These are phyloP conservation scores for Pythium apleroticum DNA, from an alignment of 352 stramenopile genomes.

Conservation along the genomic window DNA sequence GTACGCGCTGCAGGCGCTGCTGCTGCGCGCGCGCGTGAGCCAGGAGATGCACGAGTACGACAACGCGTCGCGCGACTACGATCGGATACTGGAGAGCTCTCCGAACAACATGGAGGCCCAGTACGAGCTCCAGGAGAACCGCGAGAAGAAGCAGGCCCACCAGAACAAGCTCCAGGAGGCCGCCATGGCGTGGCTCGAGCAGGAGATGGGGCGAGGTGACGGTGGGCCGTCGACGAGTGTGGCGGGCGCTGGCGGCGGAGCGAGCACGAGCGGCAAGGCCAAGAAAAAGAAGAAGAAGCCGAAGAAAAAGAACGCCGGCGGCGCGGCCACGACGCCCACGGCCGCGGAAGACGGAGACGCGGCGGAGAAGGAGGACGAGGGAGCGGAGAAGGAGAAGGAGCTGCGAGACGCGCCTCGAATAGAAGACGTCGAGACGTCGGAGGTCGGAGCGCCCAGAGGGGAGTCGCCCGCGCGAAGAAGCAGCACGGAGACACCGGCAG, in stretches of 20 bases:
- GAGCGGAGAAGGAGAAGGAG: slow-evolving; percentile 16
- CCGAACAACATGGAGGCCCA: slow-evolving; percentile 82
- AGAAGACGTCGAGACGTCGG: slow-evolving; percentile 15
- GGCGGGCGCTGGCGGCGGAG: neutral
- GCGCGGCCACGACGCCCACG: slow-evolving; percentile 2
- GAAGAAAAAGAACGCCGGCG: slow-evolving; percentile 57
- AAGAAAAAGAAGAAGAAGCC: slow-evolving; percentile 78
- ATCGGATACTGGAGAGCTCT: slow-evolving; percentile 53
- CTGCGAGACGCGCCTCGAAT: slow-evolving; percentile 34
- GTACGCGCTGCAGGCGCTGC: slow-evolving; percentile 47
- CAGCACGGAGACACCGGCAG: neutral
- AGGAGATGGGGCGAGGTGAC: slow-evolving; percentile 27
- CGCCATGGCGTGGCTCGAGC: slow-evolving; percentile 46
- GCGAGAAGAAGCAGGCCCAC: slow-evolving; percentile 38
- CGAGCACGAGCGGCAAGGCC: slow-evolving; percentile 11
- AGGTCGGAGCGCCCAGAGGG: neutral
- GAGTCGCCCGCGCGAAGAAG: slow-evolving; percentile 10
- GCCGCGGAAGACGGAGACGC: slow-evolving; percentile 5
- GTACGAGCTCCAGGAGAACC: slow-evolving; percentile 62
- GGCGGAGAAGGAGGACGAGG: slow-evolving; percentile 12
- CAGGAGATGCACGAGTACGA: slow-evolving; percentile 54
- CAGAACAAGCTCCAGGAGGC: slow-evolving; percentile 46
- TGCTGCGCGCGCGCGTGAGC: slow-evolving; percentile 53
- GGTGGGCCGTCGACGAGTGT: slow-evolving; percentile 12
- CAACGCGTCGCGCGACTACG: slow-evolving; percentile 58